phyloP scores from a whole-genome alignment of 2,329 filamentous ascomycete genomes.

The Colletotrichum sp. region DNA sequence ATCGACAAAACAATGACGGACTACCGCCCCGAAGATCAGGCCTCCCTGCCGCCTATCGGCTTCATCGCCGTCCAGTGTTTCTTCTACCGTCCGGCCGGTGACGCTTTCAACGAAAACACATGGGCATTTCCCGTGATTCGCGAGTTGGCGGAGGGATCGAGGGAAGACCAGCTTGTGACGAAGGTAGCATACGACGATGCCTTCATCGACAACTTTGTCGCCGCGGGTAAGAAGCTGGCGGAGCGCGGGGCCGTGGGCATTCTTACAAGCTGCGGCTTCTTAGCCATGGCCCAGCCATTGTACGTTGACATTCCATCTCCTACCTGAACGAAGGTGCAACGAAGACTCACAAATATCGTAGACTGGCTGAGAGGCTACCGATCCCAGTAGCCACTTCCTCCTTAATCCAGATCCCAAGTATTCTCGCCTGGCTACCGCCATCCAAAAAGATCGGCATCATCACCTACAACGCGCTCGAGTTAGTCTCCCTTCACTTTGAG shows the following conservation, averaged over 20 bases:
- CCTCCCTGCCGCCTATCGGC: not conserved
- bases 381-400: not conserved
- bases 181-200: not conserved
- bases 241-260: not conserved
- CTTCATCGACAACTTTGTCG: not conserved
- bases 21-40: not conserved
- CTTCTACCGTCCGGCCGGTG: not conserved
- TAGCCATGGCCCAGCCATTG: not conserved
- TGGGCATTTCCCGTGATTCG: not conserved
- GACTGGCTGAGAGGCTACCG: not conserved
- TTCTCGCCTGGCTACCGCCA: not conserved
- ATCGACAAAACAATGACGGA: not conserved
- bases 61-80: not conserved
- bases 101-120: not conserved
- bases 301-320: fast-evolving
- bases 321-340: fast-evolving
- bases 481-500: not conserved
- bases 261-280: not conserved
- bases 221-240: not conserved
- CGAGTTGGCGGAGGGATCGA: not conserved
- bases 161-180: not conserved
- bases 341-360: not conserved
- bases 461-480: not conserved
- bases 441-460: not conserved
- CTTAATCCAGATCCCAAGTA: not conserved